These are phyloP conservation scores for Penicillium crystallinum DNA, from an alignment of 495 filamentous ascomycete species.

Conservation along the genomic window DNA sequence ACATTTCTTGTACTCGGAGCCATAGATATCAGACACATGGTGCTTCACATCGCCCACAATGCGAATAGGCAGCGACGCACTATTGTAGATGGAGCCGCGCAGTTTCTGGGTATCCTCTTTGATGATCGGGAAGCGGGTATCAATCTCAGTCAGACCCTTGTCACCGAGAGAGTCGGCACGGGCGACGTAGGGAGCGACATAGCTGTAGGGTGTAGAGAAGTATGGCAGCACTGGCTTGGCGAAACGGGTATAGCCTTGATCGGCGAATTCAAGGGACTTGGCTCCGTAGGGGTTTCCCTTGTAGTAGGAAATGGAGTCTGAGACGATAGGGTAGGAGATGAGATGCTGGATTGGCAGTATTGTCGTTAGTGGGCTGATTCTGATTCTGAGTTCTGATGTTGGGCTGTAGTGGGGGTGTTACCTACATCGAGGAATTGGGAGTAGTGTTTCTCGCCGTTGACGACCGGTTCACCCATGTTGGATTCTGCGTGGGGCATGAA, in stretches of 20 bases:
- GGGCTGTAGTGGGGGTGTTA: slow-evolving; percentile 5
- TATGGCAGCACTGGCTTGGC: slow-evolving; percentile 73
- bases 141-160: slow-evolving; percentile 65
- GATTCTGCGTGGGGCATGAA: slow-evolving; percentile 44
- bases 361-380: slow-evolving; percentile 2
- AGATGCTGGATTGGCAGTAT: slow-evolving; percentile 59
- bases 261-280: slow-evolving; percentile 67
- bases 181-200: slow-evolving; percentile 74
- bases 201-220: slow-evolving; percentile 67
- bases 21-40: slow-evolving; percentile 69
- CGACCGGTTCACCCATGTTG: slow-evolving; percentile 40
- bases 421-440: slow-evolving; percentile 66
- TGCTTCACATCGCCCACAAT: slow-evolving; percentile 64
- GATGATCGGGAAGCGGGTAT: slow-evolving; percentile 75
- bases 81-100: slow-evolving; percentile 56
- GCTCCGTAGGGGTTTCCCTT: slow-evolving; percentile 75
- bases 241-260: slow-evolving; percentile 60
- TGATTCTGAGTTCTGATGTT: not conserved
- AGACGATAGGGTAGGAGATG: slow-evolving; percentile 76
- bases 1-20: slow-evolving; percentile 70
- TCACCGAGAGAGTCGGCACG: slow-evolving; percentile 79
- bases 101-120: slow-evolving; percentile 83
- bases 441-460: slow-evolving; percentile 64
- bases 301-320: slow-evolving; percentile 70
- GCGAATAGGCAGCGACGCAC: slow-evolving; percentile 61